phyloP scores from a whole-genome alignment of 2,329 filamentous ascomycete species.

The Sclerotinia spermophila region DNA sequence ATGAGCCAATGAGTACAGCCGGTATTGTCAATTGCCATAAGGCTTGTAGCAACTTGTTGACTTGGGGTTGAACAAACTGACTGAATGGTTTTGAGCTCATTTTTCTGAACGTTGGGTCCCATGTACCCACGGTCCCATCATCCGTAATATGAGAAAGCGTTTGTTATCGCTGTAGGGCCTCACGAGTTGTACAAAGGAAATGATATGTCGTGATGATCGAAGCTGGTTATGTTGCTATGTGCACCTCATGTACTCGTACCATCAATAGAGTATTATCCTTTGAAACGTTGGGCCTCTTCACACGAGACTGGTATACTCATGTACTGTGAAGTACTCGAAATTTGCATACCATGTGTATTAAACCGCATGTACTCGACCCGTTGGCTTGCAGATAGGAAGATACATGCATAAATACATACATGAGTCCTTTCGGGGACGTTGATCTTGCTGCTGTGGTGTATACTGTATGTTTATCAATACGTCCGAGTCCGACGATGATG shows the following conservation, averaged over 20 bases:
- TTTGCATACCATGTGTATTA: neutral
- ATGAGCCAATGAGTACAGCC: neutral
- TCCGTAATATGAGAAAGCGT: neutral
- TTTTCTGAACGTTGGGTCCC: neutral
- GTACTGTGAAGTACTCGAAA: neutral
- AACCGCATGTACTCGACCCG: neutral
- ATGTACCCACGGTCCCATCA: neutral
- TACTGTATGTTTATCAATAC: neutral
- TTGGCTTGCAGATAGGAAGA: slow-evolving; percentile 8
- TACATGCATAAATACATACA: slow-evolving; percentile 8
- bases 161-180: neutral
- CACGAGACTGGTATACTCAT: neutral
- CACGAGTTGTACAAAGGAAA: neutral
- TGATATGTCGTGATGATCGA: neutral
- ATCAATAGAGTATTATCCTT: neutral
- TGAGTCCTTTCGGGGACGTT: slow-evolving; percentile 14
- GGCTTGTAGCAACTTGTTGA: slow-evolving; percentile 2
- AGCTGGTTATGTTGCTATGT: neutral
- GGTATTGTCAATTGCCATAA: neutral
- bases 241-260: neutral
- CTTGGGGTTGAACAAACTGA: neutral
- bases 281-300: slow-evolving; percentile 3
- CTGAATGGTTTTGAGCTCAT: neutral
- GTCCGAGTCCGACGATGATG: slow-evolving; percentile 15
- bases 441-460: slow-evolving; percentile 12